A percentile compares a stretch with the other conserved stretches of the same genome.
These are phyloP conservation scores for Cladophialophora yegresii DNA, from an alignment of 2,329 filamentous ascomycete species.

Conservation along the genomic window DNA sequence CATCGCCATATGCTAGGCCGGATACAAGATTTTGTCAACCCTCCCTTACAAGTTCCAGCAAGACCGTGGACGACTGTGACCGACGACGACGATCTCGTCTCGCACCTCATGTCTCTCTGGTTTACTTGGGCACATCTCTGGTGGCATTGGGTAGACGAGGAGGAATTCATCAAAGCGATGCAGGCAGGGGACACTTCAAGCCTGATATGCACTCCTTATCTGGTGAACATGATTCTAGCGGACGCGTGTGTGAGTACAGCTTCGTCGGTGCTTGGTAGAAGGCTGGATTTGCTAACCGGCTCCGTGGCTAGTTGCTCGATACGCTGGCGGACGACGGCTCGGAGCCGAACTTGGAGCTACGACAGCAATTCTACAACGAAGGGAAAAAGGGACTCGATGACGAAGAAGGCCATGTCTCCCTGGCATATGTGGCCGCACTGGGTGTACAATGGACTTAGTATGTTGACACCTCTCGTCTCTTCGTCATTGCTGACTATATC, in stretches of 20 bases:
- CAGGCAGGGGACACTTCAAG: constrained; percentile 36
- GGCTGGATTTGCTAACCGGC: neutral
- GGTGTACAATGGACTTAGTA: constrained; percentile 39
- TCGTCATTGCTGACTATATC: neutral
- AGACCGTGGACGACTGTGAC: constrained; percentile 42
- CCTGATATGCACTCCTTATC: constrained; percentile 40
- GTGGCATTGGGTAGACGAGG: constrained; percentile 40
- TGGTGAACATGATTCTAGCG: constrained; percentile 39
- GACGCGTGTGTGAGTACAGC: constrained; percentile 40
- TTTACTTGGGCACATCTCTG: constrained; percentile 41
- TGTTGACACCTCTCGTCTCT: constrained; percentile 8
- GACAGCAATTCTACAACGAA: constrained; percentile 42
- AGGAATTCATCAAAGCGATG: constrained; percentile 44
- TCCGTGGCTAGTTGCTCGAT: constrained; percentile 35
- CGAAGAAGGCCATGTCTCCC: constrained; percentile 39
- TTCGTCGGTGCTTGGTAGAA: neutral
- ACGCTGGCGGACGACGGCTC: constrained; percentile 37
- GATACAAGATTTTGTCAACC: constrained; percentile 38
- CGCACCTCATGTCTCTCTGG: constrained; percentile 42
- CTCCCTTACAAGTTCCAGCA: constrained; percentile 38
- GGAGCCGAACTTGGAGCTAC: constrained; percentile 35
- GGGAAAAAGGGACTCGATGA: constrained; percentile 40
- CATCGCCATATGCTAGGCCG: constrained; percentile 34
- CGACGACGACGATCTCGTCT: constrained; percentile 40
- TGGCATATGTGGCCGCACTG: constrained; percentile 41